Conservation (phyloP, 768 basidiomycete species). For the Leccinellum luteum region DNA sequence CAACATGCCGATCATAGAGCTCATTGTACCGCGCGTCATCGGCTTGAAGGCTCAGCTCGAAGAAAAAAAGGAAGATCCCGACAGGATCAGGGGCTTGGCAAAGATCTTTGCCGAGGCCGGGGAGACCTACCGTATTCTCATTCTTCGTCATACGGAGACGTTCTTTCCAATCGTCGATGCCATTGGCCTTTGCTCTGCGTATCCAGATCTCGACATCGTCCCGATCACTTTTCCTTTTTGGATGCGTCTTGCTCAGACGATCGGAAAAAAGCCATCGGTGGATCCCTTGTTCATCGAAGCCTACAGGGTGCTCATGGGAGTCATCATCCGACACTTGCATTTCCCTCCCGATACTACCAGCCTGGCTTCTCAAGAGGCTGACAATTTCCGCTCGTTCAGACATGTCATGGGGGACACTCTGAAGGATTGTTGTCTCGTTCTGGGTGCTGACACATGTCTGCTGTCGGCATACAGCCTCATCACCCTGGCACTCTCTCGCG, state of each 20-base stretch:
- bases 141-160: constrained; percentile 85
- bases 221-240: constrained; percentile 98
- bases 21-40: constrained; percentile 85
- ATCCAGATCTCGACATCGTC: constrained; percentile 91
- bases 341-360: constrained; percentile 74
- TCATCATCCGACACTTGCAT: constrained; percentile 87
- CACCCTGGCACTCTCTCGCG: constrained; percentile 63
- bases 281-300: constrained; percentile 79
- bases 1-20: constrained; percentile 83
- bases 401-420: constrained; percentile 99
- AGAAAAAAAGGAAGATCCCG: constrained; percentile 70
- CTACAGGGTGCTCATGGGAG: constrained; percentile 77
- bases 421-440: constrained; percentile 95
- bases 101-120: constrained; percentile 97
- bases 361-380: constrained; percentile 80
- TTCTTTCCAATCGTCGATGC: constrained; percentile 96
- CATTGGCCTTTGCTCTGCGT: constrained; percentile 90
- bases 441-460: constrained; percentile 84
- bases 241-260: constrained; percentile 91
- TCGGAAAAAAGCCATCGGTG: constrained; percentile 72
- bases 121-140: constrained; percentile 87
- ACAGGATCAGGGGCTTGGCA: constrained; percentile 85
- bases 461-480: constrained; percentile 80
- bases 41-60: constrained; percentile 62
- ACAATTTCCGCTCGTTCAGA: constrained; percentile 91